phyloP scores from a whole-genome alignment of 1,284 basidiomycete genomes.

The Ganoderma lingzhi region DNA sequence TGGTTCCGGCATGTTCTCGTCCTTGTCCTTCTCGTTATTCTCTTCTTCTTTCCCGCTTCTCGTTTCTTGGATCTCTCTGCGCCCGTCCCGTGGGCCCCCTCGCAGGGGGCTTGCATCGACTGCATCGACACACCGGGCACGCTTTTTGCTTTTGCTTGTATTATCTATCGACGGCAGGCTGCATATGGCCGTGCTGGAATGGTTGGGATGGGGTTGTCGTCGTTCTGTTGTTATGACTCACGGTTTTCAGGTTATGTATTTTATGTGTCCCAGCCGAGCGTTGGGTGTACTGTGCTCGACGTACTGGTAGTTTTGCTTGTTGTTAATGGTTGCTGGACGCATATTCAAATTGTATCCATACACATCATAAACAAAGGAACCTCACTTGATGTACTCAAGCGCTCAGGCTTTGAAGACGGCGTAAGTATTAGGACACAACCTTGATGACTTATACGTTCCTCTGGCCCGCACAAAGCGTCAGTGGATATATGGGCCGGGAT shows the following conservation, averaged over 20 bases:
- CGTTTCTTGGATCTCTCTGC: not conserved
- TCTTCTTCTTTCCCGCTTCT: not conserved
- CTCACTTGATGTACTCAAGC: not conserved
- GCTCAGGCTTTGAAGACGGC: not conserved
- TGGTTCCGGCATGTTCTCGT: not conserved
- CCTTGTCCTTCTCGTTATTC: not conserved
- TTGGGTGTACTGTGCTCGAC: conserved; percentile 6
- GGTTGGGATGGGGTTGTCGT: not conserved
- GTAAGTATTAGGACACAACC: not conserved
- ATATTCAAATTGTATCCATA: not conserved
- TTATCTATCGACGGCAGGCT: conserved; percentile 1
- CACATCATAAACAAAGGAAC: not conserved
- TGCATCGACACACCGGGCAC: conserved; percentile 3
- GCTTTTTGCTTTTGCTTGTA: not conserved
- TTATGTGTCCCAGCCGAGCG: not conserved
- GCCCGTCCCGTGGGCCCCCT: conserved; percentile 5
- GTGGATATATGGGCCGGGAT: no score
- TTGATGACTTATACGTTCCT: not conserved
- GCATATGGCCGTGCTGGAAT: not conserved
- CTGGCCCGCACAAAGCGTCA: no score
- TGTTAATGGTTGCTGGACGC: not conserved
- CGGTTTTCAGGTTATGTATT: not conserved
- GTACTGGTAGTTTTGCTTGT: not conserved
- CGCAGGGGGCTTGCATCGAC: not conserved
- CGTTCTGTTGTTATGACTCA: not conserved